Conservation (phyloP, 2,329 filamentous ascomycete species). For the Purpureocillium lavendulum region DNA sequence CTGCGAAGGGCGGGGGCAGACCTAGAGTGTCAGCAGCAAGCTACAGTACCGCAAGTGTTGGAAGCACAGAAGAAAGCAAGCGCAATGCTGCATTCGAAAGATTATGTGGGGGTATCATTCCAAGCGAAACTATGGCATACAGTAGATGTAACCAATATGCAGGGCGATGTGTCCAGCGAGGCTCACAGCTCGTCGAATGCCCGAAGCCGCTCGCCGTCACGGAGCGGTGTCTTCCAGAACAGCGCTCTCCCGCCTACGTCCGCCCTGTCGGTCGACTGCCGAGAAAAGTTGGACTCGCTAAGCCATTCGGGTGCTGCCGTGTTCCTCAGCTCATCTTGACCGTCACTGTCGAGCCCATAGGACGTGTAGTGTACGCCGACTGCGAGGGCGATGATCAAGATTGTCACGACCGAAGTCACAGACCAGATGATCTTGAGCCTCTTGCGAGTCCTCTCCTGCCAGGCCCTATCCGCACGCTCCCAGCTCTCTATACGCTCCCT, state of each 20-base stretch:
- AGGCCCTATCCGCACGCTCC: slow-evolving; percentile 58
- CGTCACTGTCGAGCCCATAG: background rate
- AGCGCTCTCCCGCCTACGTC: slow-evolving; percentile 13
- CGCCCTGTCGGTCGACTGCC: slow-evolving; percentile 9
- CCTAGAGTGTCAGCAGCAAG: no score
- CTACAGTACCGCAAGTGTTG: no score
- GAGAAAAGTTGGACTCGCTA: slow-evolving; percentile 7
- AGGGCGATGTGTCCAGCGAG: no score
- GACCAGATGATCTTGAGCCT: slow-evolving; percentile 58
- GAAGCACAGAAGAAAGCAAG: no score
- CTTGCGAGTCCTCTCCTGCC: slow-evolving; percentile 58
- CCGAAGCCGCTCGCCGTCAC: slow-evolving; percentile 28
- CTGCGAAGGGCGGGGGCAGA: no score
- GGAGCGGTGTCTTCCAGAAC: slow-evolving; percentile 16
- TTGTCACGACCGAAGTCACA: slow-evolving; percentile 38
- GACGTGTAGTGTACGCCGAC: slow-evolving; percentile 17
- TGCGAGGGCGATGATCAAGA: slow-evolving; percentile 39
- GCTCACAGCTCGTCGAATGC: slow-evolving; percentile 38
- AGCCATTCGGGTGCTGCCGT: slow-evolving; percentile 1
- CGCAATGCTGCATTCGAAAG: no score
- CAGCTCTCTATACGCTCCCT: slow-evolving; percentile 57
- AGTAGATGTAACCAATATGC: no score
- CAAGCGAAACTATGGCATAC: no score
- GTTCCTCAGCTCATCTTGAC: background rate
- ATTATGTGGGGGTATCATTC: no score